Conservation (phyloP, 164 flowering plant species). For the Dillenia turbinata region DNA sequence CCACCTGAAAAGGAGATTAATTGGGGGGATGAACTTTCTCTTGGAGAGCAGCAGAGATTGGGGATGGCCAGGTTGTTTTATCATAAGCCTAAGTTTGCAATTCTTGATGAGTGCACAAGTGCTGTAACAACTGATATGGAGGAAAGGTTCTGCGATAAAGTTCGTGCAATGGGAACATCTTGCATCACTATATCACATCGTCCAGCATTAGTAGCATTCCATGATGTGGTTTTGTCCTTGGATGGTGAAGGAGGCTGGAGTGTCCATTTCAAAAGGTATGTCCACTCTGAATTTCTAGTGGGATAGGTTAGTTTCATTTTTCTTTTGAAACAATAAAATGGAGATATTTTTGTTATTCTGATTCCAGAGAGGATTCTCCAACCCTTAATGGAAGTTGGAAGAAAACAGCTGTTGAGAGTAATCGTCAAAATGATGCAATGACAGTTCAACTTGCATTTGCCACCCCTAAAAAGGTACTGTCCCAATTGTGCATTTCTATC, state of each 20-base stretch:
- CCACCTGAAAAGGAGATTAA: slow-evolving; percentile 87
- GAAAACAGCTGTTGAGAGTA: slow-evolving; percentile 37
- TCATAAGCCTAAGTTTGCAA: slow-evolving; percentile 98
- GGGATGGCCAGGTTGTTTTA: slow-evolving; percentile 99
- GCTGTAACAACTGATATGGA: slow-evolving; percentile 99
- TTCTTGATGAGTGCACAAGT: slow-evolving; percentile 99
- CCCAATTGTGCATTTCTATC: background rate
- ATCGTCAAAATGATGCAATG: slow-evolving; percentile 83
- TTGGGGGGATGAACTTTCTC: slow-evolving; percentile 98
- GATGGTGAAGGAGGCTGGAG: slow-evolving; percentile 99
- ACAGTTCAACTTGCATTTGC: slow-evolving; percentile 89
- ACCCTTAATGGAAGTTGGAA: slow-evolving; percentile 24
- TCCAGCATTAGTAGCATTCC: slow-evolving; percentile 98
- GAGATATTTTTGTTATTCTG: background rate
- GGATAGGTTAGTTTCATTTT: too few species aligned
- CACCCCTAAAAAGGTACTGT: slow-evolving; percentile 43
- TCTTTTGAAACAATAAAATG: too few species aligned
- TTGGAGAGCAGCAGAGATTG: slow-evolving; percentile 96
- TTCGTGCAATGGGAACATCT: slow-evolving; percentile 99
- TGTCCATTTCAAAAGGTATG: slow-evolving; percentile 64
- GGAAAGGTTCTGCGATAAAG: slow-evolving; percentile 95
- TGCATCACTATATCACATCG: slow-evolving; percentile 99
- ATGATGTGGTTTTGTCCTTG: slow-evolving; percentile 91
- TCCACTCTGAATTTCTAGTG: too few species aligned
- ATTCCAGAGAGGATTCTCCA: slow-evolving; percentile 53